A percentile compares a stretch with the other conserved stretches of the same genome.
phyloP scores from a whole-genome alignment of 306 rosid species.

The Dryas octopetala region DNA sequence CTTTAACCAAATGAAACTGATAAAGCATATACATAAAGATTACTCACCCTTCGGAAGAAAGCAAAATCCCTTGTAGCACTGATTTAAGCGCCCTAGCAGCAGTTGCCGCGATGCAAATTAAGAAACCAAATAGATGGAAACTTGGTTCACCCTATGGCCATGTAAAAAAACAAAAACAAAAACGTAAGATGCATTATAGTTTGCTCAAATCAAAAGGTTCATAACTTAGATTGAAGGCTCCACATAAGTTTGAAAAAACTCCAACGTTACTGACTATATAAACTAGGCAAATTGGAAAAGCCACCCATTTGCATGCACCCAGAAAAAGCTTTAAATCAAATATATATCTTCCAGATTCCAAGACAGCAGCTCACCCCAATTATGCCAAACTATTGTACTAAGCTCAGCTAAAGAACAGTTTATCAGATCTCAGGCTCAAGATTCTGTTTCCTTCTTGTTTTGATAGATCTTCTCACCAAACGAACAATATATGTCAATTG shows the following conservation, averaged over 20 bases:
- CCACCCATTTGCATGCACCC: slow-evolving; percentile 8
- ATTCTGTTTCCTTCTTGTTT: not conserved
- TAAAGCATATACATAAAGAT: not conserved
- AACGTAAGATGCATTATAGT: slow-evolving; percentile 2
- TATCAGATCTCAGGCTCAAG: slow-evolving; percentile 9
- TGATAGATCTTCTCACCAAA: slow-evolving; percentile 11
- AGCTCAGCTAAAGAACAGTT: slow-evolving; percentile 2
- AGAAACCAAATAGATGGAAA: slow-evolving; percentile 96
- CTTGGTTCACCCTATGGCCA: slow-evolving; percentile 90
- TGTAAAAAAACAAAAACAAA: slow-evolving; percentile 19
- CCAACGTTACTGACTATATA: not conserved
- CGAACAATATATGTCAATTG: not conserved
- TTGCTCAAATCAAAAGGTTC: not conserved
- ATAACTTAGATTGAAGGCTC: not conserved
- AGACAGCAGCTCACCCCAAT: not conserved
- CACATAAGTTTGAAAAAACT: slow-evolving; percentile 1
- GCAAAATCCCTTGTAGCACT: slow-evolving; percentile 93
- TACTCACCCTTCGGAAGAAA: slow-evolving; percentile 95
- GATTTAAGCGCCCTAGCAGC: slow-evolving; percentile 98
- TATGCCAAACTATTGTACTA: not conserved
- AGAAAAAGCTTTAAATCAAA: slow-evolving; percentile 1
- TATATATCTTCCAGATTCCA: not conserved
- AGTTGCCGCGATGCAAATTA: slow-evolving; percentile 88
- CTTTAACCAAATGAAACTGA: not conserved
- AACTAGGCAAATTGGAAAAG: slow-evolving; percentile 22